Conservation (phyloP, 2,329 filamentous ascomycete genomes). For the Rhinocladiella mackenziei region DNA sequence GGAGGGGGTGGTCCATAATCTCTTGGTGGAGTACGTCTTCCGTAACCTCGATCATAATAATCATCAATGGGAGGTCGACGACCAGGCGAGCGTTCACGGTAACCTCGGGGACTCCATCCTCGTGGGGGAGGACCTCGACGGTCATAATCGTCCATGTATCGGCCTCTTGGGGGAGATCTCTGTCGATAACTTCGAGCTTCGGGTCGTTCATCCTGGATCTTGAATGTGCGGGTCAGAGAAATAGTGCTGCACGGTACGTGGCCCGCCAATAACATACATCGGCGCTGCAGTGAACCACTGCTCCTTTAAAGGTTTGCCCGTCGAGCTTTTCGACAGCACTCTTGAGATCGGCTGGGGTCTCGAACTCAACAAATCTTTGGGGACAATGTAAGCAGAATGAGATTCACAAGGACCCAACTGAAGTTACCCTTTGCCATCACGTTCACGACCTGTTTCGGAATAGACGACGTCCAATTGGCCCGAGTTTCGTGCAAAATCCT, state of each 20-base stretch:
- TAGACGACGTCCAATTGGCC: slow-evolving; percentile 90
- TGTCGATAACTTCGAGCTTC: slow-evolving; percentile 61
- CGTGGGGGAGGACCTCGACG: slow-evolving; percentile 74
- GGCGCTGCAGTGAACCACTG: slow-evolving; percentile 75
- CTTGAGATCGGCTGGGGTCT: slow-evolving; percentile 83
- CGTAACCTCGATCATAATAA: slow-evolving; percentile 73
- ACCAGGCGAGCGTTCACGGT: slow-evolving; percentile 73
- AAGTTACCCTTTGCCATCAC: slow-evolving; percentile 83
- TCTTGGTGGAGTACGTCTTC: slow-evolving; percentile 74
- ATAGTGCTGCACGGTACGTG: neutral
- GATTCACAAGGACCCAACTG: slow-evolving; percentile 3
- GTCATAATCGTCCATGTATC: slow-evolving; percentile 70
- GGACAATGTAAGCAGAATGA: slow-evolving; percentile 20
- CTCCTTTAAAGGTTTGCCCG: slow-evolving; percentile 86
- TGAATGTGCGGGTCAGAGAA: slow-evolving; percentile 26
- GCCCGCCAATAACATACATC: slow-evolving; percentile 61
- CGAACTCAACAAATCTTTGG: slow-evolving; percentile 95
- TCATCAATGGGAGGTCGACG: slow-evolving; percentile 69
- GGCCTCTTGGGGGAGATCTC: slow-evolving; percentile 71
- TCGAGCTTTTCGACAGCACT: slow-evolving; percentile 94
- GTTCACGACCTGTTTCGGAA: slow-evolving; percentile 89
- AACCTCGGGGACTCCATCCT: slow-evolving; percentile 80
- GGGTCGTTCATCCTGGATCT: slow-evolving; percentile 77
- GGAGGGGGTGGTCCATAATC: slow-evolving; percentile 69
- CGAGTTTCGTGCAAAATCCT: slow-evolving; percentile 97